Percentiles rank a stretch among this genome's conserved stretches.
phyloP scores from a whole-genome alignment of 2,329 filamentous ascomycete species.

The Hortaea werneckii region DNA sequence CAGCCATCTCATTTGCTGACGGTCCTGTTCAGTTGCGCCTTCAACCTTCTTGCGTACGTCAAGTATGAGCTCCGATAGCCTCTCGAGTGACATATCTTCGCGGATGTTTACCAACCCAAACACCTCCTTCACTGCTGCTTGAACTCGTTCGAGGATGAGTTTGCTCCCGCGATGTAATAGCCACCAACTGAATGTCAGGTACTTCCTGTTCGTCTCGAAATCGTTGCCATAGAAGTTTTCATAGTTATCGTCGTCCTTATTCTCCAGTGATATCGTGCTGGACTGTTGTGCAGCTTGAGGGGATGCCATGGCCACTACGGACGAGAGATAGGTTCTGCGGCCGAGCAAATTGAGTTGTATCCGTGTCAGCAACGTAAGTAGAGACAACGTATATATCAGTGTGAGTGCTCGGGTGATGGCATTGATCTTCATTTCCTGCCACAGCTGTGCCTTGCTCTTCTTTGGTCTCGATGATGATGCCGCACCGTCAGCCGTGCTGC shows the following conservation, averaged over 20 bases:
- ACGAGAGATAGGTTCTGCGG: slow-evolving; percentile 88
- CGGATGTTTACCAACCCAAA: slow-evolving; percentile 84
- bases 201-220: slow-evolving; percentile 90
- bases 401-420: slow-evolving; percentile 87
- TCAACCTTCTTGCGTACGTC: slow-evolving; percentile 80
- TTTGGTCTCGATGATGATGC: slow-evolving; percentile 43
- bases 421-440: slow-evolving; percentile 95
- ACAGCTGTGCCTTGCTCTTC: slow-evolving; percentile 85
- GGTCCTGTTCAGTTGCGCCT: slow-evolving; percentile 55
- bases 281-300: slow-evolving; percentile 51
- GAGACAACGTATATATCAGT: slow-evolving; percentile 77
- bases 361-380: slow-evolving; percentile 83
- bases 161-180: slow-evolving; percentile 83
- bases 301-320: slow-evolving; percentile 81
- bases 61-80: slow-evolving; percentile 68
- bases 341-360: slow-evolving; percentile 96
- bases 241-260: slow-evolving; percentile 79
- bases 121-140: slow-evolving; percentile 75
- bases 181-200: slow-evolving; percentile 98
- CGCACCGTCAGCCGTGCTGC: slow-evolving; percentile 37
- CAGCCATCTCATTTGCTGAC: slow-evolving; percentile 64
- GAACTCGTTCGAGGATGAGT: slow-evolving; percentile 69
- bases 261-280: slow-evolving; percentile 77
- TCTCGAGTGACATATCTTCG: slow-evolving; percentile 74
- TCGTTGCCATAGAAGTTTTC: slow-evolving; percentile 82